Evolutionary conservation across 2,329 filamentous ascomycete species (phyloP), one percentile per base, ranked within the genome.

Genomic region (Pseudogymnoascus destructans): DNA sequence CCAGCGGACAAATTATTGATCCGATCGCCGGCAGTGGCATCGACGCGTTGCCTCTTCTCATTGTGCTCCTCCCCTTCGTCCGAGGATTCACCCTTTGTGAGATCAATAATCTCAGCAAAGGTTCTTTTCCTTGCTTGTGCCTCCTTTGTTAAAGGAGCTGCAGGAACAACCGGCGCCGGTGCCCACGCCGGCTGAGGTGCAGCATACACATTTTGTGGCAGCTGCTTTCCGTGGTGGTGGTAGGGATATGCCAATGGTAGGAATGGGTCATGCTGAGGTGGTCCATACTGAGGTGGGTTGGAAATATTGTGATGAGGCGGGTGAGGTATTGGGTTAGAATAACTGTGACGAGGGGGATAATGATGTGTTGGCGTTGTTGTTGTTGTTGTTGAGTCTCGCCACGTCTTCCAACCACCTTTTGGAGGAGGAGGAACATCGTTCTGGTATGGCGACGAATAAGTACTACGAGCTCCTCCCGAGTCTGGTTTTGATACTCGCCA

Each of bases 81-180:
- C 5, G 10, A 49, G 25, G 57, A 58, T 49, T 58, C 57, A 23
- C 30, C 23, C n/a, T 36, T 59, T 32, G 58, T 61, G 11, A 61
- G 54, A 25, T 59, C 58, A 54, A 61, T 61, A 19, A 61, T 59
- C 32, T 61, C 58, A 15, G 40, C 30, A 57, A 59, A 57, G 3
- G 52, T 57, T 19, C 59, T 40, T 52, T 61, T 61, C 21, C 54
- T 59, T 21, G 58, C 58, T 19, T 30, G 30, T n/a, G 33, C 21
- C 21, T 55, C 54, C 59, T 59, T 57, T 57, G 58, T 54, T 38
- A 59, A 30, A 17, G 42, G 42, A 30, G 23, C 42, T 52, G 11
- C 42, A 27, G 42, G 42, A 17, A 6, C 3, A 30, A 9, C 7
- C 10, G 42, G 40, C 10, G 42, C 42, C 13, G 2, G n/a, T 8